Conservation (phyloP, 1,284 basidiomycete genomes). For the Trichosporon sp. region DNA sequence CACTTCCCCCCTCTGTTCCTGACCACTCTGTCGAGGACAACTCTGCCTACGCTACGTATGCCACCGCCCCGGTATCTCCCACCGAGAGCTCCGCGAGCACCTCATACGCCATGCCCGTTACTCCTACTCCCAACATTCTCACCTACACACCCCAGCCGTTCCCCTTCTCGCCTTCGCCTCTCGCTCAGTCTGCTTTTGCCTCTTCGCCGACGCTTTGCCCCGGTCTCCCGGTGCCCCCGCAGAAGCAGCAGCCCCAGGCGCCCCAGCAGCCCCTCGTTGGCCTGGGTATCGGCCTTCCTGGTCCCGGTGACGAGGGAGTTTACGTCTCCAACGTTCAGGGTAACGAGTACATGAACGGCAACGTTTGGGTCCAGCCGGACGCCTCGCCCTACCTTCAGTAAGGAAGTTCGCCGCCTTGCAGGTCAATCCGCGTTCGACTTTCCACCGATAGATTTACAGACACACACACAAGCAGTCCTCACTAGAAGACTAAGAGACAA, state of each 20-base stretch:
- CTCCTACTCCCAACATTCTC: slow-evolving; percentile 36
- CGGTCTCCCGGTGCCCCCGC: slow-evolving; percentile 34
- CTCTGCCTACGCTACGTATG: slow-evolving; percentile 24
- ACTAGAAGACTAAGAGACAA: slow-evolving; percentile 7
- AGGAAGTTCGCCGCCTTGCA: background rate
- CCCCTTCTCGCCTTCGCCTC: slow-evolving; percentile 43
- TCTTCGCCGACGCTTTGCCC: slow-evolving; percentile 49
- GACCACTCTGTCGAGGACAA: slow-evolving; percentile 27
- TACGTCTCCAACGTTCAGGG: slow-evolving; percentile 32
- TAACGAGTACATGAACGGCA: slow-evolving; percentile 22
- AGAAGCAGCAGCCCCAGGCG: slow-evolving; percentile 18
- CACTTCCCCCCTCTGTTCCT: slow-evolving; percentile 38
- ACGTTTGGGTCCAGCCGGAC: slow-evolving; percentile 17
- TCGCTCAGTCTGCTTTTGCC: slow-evolving; percentile 31
- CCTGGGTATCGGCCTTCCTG: slow-evolving; percentile 34
- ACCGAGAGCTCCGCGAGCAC: slow-evolving; percentile 34
- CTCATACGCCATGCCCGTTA: slow-evolving; percentile 35
- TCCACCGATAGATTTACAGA: background rate
- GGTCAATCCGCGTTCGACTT: background rate
- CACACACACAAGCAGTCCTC: slow-evolving; percentile 5
- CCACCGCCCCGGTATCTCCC: slow-evolving; percentile 37
- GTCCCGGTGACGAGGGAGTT: slow-evolving; percentile 26
- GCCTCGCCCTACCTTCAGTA: slow-evolving; percentile 15
- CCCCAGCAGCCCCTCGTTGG: slow-evolving; percentile 36
- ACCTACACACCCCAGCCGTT: slow-evolving; percentile 36